Evolutionary conservation across 345 rosid genomes (phyloP).

Genomic region (Litchi chinensis): DNA sequence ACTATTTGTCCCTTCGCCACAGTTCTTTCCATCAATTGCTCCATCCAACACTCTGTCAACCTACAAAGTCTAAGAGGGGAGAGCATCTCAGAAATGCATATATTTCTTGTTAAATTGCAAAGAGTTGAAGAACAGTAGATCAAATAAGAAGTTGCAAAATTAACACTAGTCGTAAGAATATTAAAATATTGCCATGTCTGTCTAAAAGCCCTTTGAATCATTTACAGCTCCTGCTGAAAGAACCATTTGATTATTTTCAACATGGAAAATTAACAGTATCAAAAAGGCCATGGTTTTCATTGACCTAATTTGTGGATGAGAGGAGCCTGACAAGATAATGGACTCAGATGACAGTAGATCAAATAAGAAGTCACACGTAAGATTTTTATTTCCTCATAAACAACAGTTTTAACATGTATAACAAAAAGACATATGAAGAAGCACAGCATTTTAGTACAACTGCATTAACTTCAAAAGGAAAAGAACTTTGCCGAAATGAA

Average conservation of each 20-base stretch:
- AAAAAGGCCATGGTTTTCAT: background rate
- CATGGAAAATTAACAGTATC: background rate
- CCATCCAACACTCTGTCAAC: constrained; percentile 95
- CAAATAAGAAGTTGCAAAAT: background rate
- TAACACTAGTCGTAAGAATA: background rate
- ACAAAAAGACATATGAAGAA: background rate
- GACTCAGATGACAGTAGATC: background rate
- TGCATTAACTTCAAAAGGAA: background rate
- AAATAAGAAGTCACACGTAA: background rate
- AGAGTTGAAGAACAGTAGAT: background rate
- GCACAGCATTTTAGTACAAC: no score
- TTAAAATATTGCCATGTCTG: background rate
- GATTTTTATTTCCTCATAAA: background rate
- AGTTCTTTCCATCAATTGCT: constrained; percentile 90
- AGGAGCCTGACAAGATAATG: background rate
- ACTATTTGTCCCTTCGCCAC: constrained; percentile 85
- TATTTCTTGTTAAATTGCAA: background rate
- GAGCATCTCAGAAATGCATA: constrained; percentile 7
- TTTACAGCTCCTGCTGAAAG: background rate
- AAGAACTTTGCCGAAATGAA: background rate
- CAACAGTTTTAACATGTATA: no score
- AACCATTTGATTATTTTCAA: background rate
- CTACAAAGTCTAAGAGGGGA: constrained; percentile 68
- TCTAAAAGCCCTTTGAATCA: background rate
- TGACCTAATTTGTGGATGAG: background rate